Base-by-base conservation (phyloP, 169 alveolate genomes). In the Babesia bovis region DNA sequence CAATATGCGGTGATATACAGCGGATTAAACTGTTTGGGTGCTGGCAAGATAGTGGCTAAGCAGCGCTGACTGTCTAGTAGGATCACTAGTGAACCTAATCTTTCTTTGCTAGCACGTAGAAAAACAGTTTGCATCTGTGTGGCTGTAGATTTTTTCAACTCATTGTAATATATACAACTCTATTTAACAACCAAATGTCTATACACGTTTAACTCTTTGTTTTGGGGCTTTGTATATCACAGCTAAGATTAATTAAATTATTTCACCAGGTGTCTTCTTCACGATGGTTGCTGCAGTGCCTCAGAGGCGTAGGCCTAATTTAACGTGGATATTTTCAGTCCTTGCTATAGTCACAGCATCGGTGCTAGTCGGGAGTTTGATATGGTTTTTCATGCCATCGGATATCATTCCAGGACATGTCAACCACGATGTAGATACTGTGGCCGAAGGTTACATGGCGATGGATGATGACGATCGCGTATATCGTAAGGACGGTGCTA, bases 1-100 rank as follows among this genome's bases (percentile, higher is more conserved):
- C 93, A 89, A 63, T 72, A 82, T 47, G 91, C 87, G 25, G 93
- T 74, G 6, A 51, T 89, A 19, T 89, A 85, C 45, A 55, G 45
- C 23, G 88, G 78, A 4, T 76, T 81, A 52, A 75, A 75, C 26
- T 88, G 93, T 55, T 26, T 88, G 7, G 93, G 92, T 44, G 69
- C 90, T 17, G 90, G 90, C 19, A 81, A 78, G 52, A 78, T 78
- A 68, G 60, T 78, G 15, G 66, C 87, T 9, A 40, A 10, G 4
- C 35, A 12, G 9, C 9, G 25, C 25, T 36, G 51, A 38, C 21
- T 13, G 17, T 47, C 10, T 15, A 40, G 10, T 40, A 40, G 21
- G 15, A 40, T 15, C 15, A 40, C 15, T 40, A 40, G 15, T 40
- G 15, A 40, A 12, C 15, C 15, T n/a, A n/a, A n/a, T n/a, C n/a